Percentiles rank a stretch among this genome's conserved stretches.
Evolutionary conservation across 1,284 basidiomycete genomes (phyloP).

Genomic region (Irpex rosettiformis): DNA sequence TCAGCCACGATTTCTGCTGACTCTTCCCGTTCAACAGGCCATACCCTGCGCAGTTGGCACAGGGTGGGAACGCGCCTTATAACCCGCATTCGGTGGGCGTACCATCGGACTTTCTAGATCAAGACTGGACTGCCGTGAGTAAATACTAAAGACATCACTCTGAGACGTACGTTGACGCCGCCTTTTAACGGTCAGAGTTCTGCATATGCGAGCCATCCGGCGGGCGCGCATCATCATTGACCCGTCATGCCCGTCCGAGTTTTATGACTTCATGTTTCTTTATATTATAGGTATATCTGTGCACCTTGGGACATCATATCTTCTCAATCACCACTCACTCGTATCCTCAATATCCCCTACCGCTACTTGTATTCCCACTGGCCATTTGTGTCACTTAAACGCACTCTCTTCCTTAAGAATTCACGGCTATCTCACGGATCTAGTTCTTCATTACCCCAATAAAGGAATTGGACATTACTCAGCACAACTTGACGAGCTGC

Average conservation of each 20-base stretch:
- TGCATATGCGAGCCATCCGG: slow-evolving; percentile 5
- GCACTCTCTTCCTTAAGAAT: neutral
- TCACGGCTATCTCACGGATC: neutral
- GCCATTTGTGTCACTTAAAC: slow-evolving; percentile 1
- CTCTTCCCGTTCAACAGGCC: slow-evolving; percentile 4
- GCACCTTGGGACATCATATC: neutral
- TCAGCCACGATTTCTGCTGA: slow-evolving; percentile 5
- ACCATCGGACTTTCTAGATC: slow-evolving; percentile 11
- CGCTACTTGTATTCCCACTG: slow-evolving; percentile 5
- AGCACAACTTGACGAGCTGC: neutral
- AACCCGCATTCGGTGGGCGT: slow-evolving; percentile 4
- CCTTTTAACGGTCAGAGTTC: slow-evolving; percentile 7
- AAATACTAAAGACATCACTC: slow-evolving; percentile 5
- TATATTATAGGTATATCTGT: slow-evolving; percentile 12
- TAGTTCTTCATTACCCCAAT: neutral
- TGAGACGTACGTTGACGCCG: slow-evolving; percentile 5
- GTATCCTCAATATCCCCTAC: neutral
- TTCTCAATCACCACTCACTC: neutral
- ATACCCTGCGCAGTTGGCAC: slow-evolving; percentile 11
- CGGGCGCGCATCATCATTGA: slow-evolving; percentile 8
- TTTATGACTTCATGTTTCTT: neutral
- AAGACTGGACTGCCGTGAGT: slow-evolving; percentile 15
- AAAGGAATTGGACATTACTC: neutral
- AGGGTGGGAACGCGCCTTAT: slow-evolving; percentile 14
- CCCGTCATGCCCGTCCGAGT: slow-evolving; percentile 1